phyloP scores from a whole-genome alignment of 2,329 filamentous ascomycete species.

The Penicillium sp. region DNA sequence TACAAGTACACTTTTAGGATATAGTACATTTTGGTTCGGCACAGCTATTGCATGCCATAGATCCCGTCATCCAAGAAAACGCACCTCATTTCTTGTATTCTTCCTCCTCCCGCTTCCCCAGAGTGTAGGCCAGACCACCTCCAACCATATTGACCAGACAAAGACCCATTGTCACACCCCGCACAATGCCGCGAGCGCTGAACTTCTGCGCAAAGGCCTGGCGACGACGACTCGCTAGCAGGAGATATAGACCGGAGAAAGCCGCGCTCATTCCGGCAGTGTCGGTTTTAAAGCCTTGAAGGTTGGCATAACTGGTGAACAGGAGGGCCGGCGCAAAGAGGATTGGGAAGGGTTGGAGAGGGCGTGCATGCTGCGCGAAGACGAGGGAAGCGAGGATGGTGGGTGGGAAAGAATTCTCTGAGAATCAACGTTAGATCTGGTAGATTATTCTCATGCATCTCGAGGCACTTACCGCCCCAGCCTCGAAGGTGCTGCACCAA shows the following conservation, averaged over 20 bases:
- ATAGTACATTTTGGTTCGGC: neutral
- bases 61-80: neutral
- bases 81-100: slow-evolving; percentile 18
- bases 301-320: slow-evolving; percentile 61
- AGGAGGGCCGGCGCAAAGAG: slow-evolving; percentile 61
- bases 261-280: slow-evolving; percentile 58
- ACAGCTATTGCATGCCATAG: too few species aligned
- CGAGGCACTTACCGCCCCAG: slow-evolving; percentile 40
- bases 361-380: slow-evolving; percentile 60
- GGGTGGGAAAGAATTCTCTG: slow-evolving; percentile 60
- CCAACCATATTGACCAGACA: slow-evolving; percentile 44
- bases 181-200: slow-evolving; percentile 41
- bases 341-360: slow-evolving; percentile 61
- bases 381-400: slow-evolving; percentile 61
- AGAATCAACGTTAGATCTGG: neutral
- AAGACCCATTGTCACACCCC: slow-evolving; percentile 44
- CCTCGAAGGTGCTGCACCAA: slow-evolving; percentile 35
- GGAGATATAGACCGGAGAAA: slow-evolving; percentile 60
- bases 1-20: too few species aligned
- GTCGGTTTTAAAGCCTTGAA: slow-evolving; percentile 58
- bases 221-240: slow-evolving; percentile 56
- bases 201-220: slow-evolving; percentile 44
- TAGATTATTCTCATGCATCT: neutral
- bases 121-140: slow-evolving; percentile 44
- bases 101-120: slow-evolving; percentile 40